phyloP scores from a whole-genome alignment of 345 rosid genomes.

The Arabidopsis arenosa region DNA sequence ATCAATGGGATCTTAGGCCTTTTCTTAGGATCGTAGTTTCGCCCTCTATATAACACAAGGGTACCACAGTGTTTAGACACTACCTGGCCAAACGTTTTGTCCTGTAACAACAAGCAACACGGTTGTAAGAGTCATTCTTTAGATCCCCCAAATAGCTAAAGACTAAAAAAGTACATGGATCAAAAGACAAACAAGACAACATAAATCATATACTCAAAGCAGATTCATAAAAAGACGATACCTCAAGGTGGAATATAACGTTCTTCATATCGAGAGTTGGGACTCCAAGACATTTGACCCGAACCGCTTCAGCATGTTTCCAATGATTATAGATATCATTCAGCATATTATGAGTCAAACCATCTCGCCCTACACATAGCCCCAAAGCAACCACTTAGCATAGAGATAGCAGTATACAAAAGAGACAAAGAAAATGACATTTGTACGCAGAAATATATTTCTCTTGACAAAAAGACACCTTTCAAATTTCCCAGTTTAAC shows the following conservation, averaged over 20 bases:
- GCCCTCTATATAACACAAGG: constrained; percentile 79
- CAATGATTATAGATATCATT: constrained; percentile 88
- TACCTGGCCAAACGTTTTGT: constrained; percentile 66
- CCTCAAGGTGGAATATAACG: constrained; percentile 86
- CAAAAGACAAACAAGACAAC: background rate
- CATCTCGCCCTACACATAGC: constrained; percentile 75
- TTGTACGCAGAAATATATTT: background rate
- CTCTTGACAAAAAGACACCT: background rate
- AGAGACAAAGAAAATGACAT: background rate
- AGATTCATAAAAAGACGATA: constrained; percentile 34
- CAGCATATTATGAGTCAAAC: constrained; percentile 95
- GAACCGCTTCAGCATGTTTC: constrained; percentile 77
- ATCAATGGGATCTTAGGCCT: constrained; percentile 82
- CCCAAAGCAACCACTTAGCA: constrained; percentile 14
- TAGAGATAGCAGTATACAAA: background rate
- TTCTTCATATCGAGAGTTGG: constrained; percentile 93
- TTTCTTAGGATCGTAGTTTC: constrained; percentile 76
- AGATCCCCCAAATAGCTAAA: background rate
- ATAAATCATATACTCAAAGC: background rate
- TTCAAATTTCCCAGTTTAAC: background rate
- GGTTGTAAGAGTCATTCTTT: background rate
- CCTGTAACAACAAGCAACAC: constrained; percentile 30
- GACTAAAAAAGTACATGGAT: background rate
- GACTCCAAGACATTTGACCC: constrained; percentile 88
- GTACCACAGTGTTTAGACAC: constrained; percentile 78